These are phyloP conservation scores for Drosera capensis DNA, from an alignment of 148 eudicot genomes.

Conservation along the genomic window DNA sequence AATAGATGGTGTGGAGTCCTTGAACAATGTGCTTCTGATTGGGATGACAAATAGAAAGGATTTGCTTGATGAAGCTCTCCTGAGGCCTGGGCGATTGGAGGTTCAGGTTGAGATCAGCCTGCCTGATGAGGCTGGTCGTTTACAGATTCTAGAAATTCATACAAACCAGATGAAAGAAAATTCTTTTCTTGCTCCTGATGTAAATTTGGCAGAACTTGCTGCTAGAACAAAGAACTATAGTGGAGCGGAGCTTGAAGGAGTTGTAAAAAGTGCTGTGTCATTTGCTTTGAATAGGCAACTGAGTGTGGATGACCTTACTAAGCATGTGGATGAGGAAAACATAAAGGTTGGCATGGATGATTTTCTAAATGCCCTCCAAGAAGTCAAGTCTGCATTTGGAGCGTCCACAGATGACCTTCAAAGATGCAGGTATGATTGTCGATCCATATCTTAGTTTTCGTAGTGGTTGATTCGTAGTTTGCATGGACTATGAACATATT, in stretches of 20 bases:
- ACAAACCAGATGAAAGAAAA: conserved; percentile 96
- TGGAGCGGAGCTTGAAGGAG: conserved; percentile 99
- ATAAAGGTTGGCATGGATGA: conserved; percentile 95
- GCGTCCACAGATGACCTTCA: conserved; percentile 95
- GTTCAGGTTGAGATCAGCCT: conserved; percentile 99
- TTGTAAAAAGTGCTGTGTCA: conserved; percentile 95
- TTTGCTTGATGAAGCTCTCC: conserved; percentile 96
- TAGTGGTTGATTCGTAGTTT: too few relatives aligned
- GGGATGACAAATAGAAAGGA: conserved; percentile 99
- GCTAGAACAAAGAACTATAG: conserved; percentile 94
- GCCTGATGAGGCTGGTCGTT: conserved; percentile 90
- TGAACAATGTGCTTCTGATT: conserved; percentile 90
- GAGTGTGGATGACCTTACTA: conserved; percentile 86
- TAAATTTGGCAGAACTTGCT: conserved; percentile 76
- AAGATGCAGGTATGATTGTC: conserved; percentile 66
- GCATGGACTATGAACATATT: too few relatives aligned
- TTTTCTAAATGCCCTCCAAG: conserved; percentile 66
- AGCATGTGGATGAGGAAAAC: conserved; percentile 86
- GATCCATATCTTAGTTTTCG: too few relatives aligned
- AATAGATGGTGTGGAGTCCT: conserved; percentile 99
- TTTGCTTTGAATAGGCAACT: conserved; percentile 84
- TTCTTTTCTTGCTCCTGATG: conserved; percentile 85
- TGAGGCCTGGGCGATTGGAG: conserved; percentile 99
- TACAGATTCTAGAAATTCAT: conserved; percentile 94
- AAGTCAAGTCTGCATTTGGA: conserved; percentile 94